phyloP scores from a whole-genome alignment of 78 protist species.

The Tieghemostelium lacteum region DNA sequence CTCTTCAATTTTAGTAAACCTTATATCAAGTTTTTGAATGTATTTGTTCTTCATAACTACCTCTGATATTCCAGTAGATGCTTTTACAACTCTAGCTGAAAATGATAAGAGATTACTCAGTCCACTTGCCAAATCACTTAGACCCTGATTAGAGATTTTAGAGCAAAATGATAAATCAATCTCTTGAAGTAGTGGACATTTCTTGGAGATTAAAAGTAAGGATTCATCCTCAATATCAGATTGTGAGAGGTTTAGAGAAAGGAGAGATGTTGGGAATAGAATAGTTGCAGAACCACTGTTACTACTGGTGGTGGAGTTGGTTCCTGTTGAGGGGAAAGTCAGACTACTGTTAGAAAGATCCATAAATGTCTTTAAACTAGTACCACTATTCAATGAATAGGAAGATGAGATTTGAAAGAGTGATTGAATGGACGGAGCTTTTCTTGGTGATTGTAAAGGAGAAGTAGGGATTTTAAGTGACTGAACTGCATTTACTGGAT shows the following conservation, averaged over 20 bases:
- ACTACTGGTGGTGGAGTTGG: background rate
- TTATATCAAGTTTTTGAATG: constrained; percentile 12
- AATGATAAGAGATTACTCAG: background rate
- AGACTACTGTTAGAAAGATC: background rate
- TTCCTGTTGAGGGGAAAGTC: background rate
- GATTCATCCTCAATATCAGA: constrained; percentile 38
- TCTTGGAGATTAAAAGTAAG: constrained; percentile 2
- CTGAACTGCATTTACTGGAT: background rate
- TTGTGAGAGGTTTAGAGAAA: constrained; percentile 26
- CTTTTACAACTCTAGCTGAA: constrained; percentile 21
- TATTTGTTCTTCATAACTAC: background rate
- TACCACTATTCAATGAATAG: background rate
- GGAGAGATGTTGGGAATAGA: constrained; percentile 8
- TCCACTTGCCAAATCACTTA: constrained; percentile 10
- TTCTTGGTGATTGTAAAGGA: background rate
- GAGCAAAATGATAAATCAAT: constrained; percentile 50
- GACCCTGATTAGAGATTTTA: constrained; percentile 11
- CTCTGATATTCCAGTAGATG: background rate
- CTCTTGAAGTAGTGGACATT: constrained; percentile 35
- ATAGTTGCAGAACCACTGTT: too few species aligned
- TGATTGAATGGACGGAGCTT: constrained; percentile 28
- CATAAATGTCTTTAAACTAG: too few species aligned
- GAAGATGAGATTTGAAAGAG: constrained; percentile 9
- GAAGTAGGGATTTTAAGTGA: constrained; percentile 9
- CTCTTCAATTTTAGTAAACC: constrained; percentile 36